Evolutionary conservation across 176 grass and related monocot genomes (phyloP), one percentile per base, ranked within the genome.

Genomic region (Hordeum marinum): DNA sequence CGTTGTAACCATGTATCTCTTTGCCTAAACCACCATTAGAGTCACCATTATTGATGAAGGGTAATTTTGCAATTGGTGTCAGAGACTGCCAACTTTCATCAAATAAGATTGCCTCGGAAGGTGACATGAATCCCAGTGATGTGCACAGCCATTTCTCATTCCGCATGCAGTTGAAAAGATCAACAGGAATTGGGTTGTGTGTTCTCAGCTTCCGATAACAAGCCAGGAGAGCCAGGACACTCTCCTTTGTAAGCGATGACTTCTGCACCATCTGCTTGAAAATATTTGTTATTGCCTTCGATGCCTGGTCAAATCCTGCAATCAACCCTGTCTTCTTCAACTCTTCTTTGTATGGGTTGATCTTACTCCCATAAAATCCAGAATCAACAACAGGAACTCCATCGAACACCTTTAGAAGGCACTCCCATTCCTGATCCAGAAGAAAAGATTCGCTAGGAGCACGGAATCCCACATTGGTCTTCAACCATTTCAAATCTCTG

Each of bases 381-480:
- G 60, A 79, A 87, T 97, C 89, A 82, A 97, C 85, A 1, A 94
- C 7, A 1, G 90, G 85, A 78, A 86, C 35, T 20, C 17, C 71
- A 1, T 83, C 4, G 0, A 94, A 82, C 8, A 88, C 52, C 61
- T 83, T 81, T 7, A 88, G n/a, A 40, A 97, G 89, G 48, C 85
- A 82, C 29, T 82, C 87, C 89, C 89, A 93, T 62, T 90, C 80
- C 14, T 69, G 76, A 69, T 76, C 27, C 7, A 84, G 79, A 55
- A 94, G 68, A 80, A 90, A 85, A 17, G 89, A 75, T 79, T 84
- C 65, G 8, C 21, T 58, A 9, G 91, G 89, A 75, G 41, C 7
- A 82, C 69, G 35, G 58, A 91, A 85, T 77, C 94, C 94, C 79
- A 94, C 46, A 72, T 76, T 91, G 21, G 94, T 97, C 63, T 87